Conservation (phyloP, 352 stramenopile species). For the Discostella stelligera region DNA sequence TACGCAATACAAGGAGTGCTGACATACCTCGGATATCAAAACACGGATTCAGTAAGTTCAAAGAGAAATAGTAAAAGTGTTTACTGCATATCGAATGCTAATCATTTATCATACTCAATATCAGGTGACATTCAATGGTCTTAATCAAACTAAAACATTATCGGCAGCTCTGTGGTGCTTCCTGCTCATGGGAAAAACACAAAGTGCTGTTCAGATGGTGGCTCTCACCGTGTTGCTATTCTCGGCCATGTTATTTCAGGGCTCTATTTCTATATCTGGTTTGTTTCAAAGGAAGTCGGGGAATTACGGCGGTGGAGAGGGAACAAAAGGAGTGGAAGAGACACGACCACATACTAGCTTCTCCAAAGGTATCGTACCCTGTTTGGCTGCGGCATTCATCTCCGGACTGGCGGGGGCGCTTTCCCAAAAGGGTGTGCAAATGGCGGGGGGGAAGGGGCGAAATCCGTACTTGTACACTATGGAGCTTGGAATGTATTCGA, state of each 20-base stretch:
- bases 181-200: conserved; percentile 60
- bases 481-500: conserved; percentile 59
- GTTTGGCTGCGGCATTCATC: conserved; percentile 63
- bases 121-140: conserved; percentile 67
- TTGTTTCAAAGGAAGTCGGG: conserved; percentile 32
- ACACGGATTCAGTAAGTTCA: conserved; percentile 53
- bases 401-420: conserved; percentile 70
- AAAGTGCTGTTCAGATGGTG: conserved; percentile 63
- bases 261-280: conserved; percentile 35
- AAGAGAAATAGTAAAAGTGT: neutral
- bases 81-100: neutral
- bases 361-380: conserved; percentile 58
- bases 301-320: conserved; percentile 8
- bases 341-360: conserved; percentile 43
- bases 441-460: conserved; percentile 41
- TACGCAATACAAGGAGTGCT: conserved; percentile 67
- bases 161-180: conserved; percentile 73
- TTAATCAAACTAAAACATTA: conserved; percentile 78
- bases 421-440: conserved; percentile 67
- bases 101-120: neutral
- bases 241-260: conserved; percentile 72
- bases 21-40: conserved; percentile 64
- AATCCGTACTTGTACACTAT: conserved; percentile 69
- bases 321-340: conserved; percentile 11
- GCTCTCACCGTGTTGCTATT: conserved; percentile 59